Base-by-base conservation (phyloP, 768 basidiomycete species). In the Trametes meyenii region DNA sequence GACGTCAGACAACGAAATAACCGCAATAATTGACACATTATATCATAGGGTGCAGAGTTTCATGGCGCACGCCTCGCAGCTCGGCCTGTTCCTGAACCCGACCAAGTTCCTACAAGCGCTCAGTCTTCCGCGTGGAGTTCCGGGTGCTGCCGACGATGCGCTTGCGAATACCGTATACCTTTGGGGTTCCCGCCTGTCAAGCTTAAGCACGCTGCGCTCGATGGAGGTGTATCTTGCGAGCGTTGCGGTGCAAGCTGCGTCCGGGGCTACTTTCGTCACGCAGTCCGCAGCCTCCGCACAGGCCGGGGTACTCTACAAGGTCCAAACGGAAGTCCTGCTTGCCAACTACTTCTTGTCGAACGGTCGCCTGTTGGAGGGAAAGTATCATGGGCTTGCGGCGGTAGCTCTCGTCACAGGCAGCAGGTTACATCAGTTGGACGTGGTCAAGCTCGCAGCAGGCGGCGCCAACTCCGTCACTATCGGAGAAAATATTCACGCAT, bases 71-170 rank as follows among this genome's bases (percentile, higher is more conserved):
- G 79, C 82, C 0, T 70, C 76, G 38, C 80, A 85, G 65, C 79
- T 89, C 59, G 87, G 87, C 5, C 85, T 91, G 68, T 92, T 90
- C 72, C 81, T 92, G 57, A 72, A 85, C 63, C 46, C 73, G 3
- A 64, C 72, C 5, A 79, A 84, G 3, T 83, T 89, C 58, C 74
- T 72, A 17, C 52, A 76, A 5, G 69, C 75, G 13, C n/a, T 62
- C 17, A 58, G 64, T 40, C 42, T 73, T 69, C 42, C 74, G 0
- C 45, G 50, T 11, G 44, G 42, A 70, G 23, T 67, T 71, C 19
- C 70, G 68, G 42, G 63, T 71, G 16, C 73, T 36, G 70, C 72
- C 14, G 64, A 71, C 45, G 71, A 75, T 0, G 66, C 71, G 16
- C 80, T 85, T 33, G 77, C 87, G 63, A 78, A 78, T 40, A 75